Conservation (phyloP, 768 basidiomycete species). For the Amyloporia xantha region DNA sequence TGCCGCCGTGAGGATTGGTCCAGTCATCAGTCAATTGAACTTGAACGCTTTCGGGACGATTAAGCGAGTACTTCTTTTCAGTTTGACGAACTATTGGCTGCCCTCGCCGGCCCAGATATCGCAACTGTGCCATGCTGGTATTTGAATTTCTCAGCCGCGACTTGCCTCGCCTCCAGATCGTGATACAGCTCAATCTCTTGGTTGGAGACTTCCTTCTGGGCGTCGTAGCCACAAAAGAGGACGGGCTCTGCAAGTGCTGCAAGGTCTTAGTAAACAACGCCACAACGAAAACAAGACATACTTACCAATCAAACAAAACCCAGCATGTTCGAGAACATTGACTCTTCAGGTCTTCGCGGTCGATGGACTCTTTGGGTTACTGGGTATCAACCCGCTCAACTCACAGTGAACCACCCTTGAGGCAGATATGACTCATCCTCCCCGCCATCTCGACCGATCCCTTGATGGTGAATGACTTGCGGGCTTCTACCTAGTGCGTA, state of each 20-base stretch:
- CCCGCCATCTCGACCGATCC: constrained; percentile 99
- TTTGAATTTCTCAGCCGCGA: constrained; percentile 93
- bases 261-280: not conserved
- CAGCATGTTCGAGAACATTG: constrained; percentile 86
- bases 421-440: constrained; percentile 97
- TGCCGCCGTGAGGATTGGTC: constrained; percentile 98
- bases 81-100: constrained; percentile 96
- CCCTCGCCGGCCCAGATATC: constrained; percentile 90
- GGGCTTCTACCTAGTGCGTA: constrained; percentile 95
- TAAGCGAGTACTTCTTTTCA: constrained; percentile 96
- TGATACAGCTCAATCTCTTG: constrained; percentile 96
- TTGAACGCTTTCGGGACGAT: constrained; percentile 91
- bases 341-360: constrained; percentile 93
- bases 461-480: constrained; percentile 94
- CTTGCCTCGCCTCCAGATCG: constrained; percentile 87
- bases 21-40: constrained; percentile 91
- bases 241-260: constrained; percentile 97
- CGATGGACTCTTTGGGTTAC: constrained; percentile 88
- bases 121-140: constrained; percentile 92
- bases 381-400: constrained; percentile 98
- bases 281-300: not conserved
- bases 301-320: constrained; percentile 90
- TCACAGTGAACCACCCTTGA: constrained; percentile 86
- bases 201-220: constrained; percentile 94
- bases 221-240: constrained; percentile 95